These are phyloP conservation scores for Mycena leptocephala DNA, from an alignment of 768 basidiomycete species.

Conservation along the genomic window DNA sequence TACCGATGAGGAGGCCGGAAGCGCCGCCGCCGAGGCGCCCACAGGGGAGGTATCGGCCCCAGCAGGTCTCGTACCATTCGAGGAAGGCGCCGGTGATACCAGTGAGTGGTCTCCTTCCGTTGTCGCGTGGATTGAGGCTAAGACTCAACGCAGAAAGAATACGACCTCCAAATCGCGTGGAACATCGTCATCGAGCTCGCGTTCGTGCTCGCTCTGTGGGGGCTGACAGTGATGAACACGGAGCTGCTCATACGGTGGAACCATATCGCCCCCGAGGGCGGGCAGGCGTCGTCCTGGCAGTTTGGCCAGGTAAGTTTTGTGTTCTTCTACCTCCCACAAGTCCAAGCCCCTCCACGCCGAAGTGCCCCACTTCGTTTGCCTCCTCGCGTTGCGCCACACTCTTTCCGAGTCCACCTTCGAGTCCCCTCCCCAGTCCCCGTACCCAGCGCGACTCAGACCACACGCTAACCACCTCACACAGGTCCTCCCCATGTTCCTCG, in stretches of 20 bases:
- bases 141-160: conserved; percentile 31
- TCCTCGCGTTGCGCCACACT: too few relatives aligned
- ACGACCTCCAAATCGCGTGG: conserved; percentile 34
- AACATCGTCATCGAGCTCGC: conserved; percentile 31
- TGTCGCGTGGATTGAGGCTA: too few relatives aligned
- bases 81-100: neutral
- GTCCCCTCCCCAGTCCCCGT: too few relatives aligned
- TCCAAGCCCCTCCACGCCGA: too few relatives aligned
- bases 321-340: too few relatives aligned
- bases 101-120: neutral
- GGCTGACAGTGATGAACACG: conserved; percentile 37
- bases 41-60: too few relatives aligned
- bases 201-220: conserved; percentile 32
- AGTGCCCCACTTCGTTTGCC: too few relatives aligned
- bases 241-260: conserved; percentile 37
- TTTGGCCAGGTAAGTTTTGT: conserved; percentile 37
- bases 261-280: conserved; percentile 5
- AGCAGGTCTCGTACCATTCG: neutral
- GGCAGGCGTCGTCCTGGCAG: conserved; percentile 28
- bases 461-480: too few relatives aligned
- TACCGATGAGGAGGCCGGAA: neutral
- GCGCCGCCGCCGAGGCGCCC: too few relatives aligned
- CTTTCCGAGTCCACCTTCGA: too few relatives aligned
- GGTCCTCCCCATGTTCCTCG: conserved; percentile 41
- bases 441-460: too few relatives aligned